Base-by-base conservation (phyloP, 169 alveolate genomes). In the Amoebophrya sp. region DNA sequence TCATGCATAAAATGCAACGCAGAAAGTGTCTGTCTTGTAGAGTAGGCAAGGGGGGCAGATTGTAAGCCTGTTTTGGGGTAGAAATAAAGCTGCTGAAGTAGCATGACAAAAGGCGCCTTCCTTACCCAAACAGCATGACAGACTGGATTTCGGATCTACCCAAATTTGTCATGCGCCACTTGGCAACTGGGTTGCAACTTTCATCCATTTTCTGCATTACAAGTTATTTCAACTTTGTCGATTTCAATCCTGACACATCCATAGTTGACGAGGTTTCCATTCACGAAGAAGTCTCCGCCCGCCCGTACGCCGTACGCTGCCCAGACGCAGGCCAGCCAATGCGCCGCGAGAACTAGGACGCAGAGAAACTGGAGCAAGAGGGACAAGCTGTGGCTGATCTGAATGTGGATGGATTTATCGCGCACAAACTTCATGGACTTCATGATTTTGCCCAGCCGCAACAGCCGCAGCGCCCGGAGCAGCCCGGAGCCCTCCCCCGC, bases 251-350 rank as follows among this genome's bases (percentile, higher is more conserved):
- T n/a, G n/a, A n/a, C n/a, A n/a, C n/a, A n/a, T n/a, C n/a, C n/a
- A n/a, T n/a, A n/a, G n/a, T n/a, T n/a, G n/a, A n/a, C 83, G 12
- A 66, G 83, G 10, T 7, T 25, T 25, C 32, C 38, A 25, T 66
- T 66, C 32, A 25, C 1, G 83, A 25, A 66, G 35, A 66, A 66
- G 10, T 18, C 32, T 12, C 83, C 83, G 83, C 83, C 83, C 32
- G 10, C 1, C 29, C 83, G 83, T 25, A 66, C 38, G 29, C 83
- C 83, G 7, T 0, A 2, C 35, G 83, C 83, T 1, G 39, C 83
- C 83, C 83, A 66, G 32, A n/a, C 83, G 83, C 83, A 66, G 39
- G 83, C 83, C 35, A 66, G 29, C 83, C 83, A 66, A 25, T 66
- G 83, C 38, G 83, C 83, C 35, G 83, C 12, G 83, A 66, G 83